Percentiles rank a stretch among this genome's conserved stretches.
Evolutionary conservation across 2,329 filamentous ascomycete species (phyloP).

Genomic region (Graphium sp.): DNA sequence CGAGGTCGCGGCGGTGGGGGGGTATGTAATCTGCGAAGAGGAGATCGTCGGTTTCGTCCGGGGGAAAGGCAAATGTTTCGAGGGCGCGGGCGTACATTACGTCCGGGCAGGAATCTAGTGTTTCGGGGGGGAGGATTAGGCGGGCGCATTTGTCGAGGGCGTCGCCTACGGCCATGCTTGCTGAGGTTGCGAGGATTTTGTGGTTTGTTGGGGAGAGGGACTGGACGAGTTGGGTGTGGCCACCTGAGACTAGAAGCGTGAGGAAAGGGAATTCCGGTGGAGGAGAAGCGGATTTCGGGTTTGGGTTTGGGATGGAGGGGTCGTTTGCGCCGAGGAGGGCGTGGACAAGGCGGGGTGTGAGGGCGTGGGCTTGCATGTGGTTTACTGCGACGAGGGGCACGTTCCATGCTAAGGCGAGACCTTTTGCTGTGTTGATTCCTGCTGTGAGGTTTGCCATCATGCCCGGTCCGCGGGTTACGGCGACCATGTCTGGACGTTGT

Average conservation of each 20-base stretch:
- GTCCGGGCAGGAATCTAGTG: slow-evolving; percentile 35
- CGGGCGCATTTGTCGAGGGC: slow-evolving; percentile 78
- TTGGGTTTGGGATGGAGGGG: not conserved
- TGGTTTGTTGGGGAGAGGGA: slow-evolving; percentile 55
- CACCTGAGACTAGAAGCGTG: slow-evolving; percentile 77
- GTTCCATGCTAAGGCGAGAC: slow-evolving; percentile 67
- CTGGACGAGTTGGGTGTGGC: slow-evolving; percentile 75
- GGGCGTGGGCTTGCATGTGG: slow-evolving; percentile 93
- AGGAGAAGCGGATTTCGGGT: not conserved
- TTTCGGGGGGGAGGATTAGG: slow-evolving; percentile 46
- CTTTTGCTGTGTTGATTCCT: slow-evolving; percentile 75
- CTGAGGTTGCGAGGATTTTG: slow-evolving; percentile 51
- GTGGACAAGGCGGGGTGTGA: slow-evolving; percentile 65
- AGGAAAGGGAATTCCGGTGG: slow-evolving; percentile 64
- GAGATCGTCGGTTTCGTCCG: slow-evolving; percentile 9
- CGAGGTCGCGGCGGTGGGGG: slow-evolving; percentile 37
- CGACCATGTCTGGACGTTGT: slow-evolving; percentile 59
- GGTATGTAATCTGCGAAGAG: slow-evolving; percentile 35
- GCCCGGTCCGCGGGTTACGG: slow-evolving; percentile 78
- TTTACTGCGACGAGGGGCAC: slow-evolving; percentile 75
- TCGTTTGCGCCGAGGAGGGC: slow-evolving; percentile 28
- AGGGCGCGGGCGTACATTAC: slow-evolving; percentile 71
- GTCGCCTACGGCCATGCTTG: slow-evolving; percentile 80
- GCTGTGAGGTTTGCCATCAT: slow-evolving; percentile 66
- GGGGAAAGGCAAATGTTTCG: slow-evolving; percentile 62